Conservation (phyloP, 441 rosid genomes). For the Codiaeum variegatum region DNA sequence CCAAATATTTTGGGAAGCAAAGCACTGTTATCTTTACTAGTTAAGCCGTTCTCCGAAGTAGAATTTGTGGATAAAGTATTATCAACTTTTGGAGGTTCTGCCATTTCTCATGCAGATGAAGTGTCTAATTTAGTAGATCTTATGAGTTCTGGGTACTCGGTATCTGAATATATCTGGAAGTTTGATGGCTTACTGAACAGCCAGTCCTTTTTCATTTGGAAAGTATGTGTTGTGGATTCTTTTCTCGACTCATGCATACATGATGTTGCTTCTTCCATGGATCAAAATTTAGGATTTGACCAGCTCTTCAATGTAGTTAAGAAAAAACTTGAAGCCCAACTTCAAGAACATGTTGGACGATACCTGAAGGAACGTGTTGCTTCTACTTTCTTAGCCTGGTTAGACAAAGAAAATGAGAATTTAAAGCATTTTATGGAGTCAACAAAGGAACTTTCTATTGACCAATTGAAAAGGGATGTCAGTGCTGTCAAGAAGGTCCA, state of each 20-base stretch:
- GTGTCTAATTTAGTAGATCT: slow-evolving; percentile 50
- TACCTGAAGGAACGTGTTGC: slow-evolving; percentile 66
- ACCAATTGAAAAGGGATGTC: slow-evolving; percentile 45
- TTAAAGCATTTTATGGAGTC: slow-evolving; percentile 49
- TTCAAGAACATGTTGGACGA: slow-evolving; percentile 61
- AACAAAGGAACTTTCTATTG: slow-evolving; percentile 38
- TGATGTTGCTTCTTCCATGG: slow-evolving; percentile 69
- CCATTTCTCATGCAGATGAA: slow-evolving; percentile 40
- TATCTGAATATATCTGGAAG: slow-evolving; percentile 73
- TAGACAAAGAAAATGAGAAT: slow-evolving; percentile 65
- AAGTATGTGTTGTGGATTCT: slow-evolving; percentile 71
- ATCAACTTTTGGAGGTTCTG: slow-evolving; percentile 44
- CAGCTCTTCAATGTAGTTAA: slow-evolving; percentile 76
- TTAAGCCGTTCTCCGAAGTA: slow-evolving; percentile 71
- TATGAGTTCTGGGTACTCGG: slow-evolving; percentile 54
- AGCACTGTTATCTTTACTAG: slow-evolving; percentile 51
- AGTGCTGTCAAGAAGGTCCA: slow-evolving; percentile 61
- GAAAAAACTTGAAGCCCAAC: slow-evolving; percentile 80
- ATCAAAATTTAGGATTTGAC: slow-evolving; percentile 85
- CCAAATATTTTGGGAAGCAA: slow-evolving; percentile 54
- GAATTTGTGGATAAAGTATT: slow-evolving; percentile 59
- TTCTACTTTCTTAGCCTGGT: slow-evolving; percentile 61
- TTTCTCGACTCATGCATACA: slow-evolving; percentile 88
- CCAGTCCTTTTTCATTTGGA: slow-evolving; percentile 91
- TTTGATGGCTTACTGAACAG: slow-evolving; percentile 51